Percentiles rank a stretch among this genome's conserved stretches.
These are phyloP conservation scores for Phytophthora macrochlamydospora DNA, from an alignment of 352 stramenopile species.

Conservation along the genomic window DNA sequence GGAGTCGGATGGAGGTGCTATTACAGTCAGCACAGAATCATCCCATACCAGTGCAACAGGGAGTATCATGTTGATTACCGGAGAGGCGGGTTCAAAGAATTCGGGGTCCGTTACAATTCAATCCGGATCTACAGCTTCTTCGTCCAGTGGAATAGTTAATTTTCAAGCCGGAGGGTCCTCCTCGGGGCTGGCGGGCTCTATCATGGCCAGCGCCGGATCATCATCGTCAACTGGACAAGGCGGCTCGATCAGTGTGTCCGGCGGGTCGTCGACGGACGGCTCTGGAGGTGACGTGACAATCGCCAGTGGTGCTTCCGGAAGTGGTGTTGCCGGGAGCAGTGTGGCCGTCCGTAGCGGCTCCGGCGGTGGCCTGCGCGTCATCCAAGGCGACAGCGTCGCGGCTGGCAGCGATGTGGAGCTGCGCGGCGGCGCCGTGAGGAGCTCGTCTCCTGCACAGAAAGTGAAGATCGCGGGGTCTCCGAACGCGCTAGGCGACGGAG, in stretches of 20 bases:
- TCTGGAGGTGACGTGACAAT: constrained; percentile 18
- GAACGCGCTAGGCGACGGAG: background rate
- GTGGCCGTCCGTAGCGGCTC: constrained; percentile 8
- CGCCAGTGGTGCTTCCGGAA: constrained; percentile 8
- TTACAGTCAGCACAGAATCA: constrained; percentile 22
- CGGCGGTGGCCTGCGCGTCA: background rate
- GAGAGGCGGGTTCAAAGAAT: constrained; percentile 7
- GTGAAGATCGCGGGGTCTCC: background rate
- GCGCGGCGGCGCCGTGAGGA: background rate
- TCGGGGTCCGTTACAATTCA: constrained; percentile 21
- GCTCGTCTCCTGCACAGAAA: background rate
- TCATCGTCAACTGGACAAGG: constrained; percentile 14
- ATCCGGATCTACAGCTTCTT: constrained; percentile 17
- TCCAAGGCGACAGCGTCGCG: background rate
- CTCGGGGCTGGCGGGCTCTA: constrained; percentile 6
- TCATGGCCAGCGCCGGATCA: background rate
- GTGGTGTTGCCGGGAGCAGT: background rate
- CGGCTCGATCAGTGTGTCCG: constrained; percentile 9
- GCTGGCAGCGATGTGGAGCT: background rate
- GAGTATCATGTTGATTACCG: constrained; percentile 21
- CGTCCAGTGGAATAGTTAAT: constrained; percentile 12
- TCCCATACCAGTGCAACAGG: constrained; percentile 21
- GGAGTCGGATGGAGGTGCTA: constrained; percentile 16
- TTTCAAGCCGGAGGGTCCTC: constrained; percentile 16
- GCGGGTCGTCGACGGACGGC: constrained; percentile 13